A percentile compares a stretch with the other conserved stretches of the same genome.
phyloP scores from a whole-genome alignment of 2,329 filamentous ascomycete genomes.

The Fusarium siculi region DNA sequence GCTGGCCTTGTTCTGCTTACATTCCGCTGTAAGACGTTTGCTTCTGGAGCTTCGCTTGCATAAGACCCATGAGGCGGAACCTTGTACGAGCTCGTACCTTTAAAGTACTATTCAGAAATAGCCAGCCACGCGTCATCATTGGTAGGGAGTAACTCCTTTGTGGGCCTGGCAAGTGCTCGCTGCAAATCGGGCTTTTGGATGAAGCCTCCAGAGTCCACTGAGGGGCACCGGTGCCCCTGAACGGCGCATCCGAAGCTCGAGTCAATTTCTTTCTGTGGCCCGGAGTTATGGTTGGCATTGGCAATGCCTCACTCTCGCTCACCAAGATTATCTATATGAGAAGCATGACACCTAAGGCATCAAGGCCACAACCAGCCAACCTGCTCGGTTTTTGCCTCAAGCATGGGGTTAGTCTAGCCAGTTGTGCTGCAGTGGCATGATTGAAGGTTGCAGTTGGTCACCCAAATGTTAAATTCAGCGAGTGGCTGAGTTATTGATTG shows the following conservation, averaged over 20 bases:
- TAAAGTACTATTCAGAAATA: conserved; percentile 12
- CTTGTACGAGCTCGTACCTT: conserved; percentile 12
- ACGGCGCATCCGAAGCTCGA: conserved; percentile 42
- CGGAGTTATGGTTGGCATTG: conserved; percentile 11
- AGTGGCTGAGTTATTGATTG: background rate
- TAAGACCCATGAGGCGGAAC: conserved; percentile 9
- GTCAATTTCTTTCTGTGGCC: conserved; percentile 27
- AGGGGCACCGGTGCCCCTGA: conserved; percentile 40
- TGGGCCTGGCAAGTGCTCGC: conserved; percentile 7
- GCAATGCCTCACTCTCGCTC: conserved; percentile 13
- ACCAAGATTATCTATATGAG: background rate
- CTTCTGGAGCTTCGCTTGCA: background rate
- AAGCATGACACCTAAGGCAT: background rate
- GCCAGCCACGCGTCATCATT: conserved; percentile 39
- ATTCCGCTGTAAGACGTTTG: background rate
- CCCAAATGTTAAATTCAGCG: background rate
- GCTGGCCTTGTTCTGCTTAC: conserved; percentile 11
- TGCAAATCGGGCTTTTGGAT: conserved; percentile 29
- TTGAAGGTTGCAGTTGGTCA: conserved; percentile 19
- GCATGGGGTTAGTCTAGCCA: background rate
- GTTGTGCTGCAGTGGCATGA: conserved; percentile 15
- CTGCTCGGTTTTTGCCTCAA: background rate
- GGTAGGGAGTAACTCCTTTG: conserved; percentile 32
- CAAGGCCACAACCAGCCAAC: background rate
- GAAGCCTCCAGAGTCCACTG: conserved; percentile 18